Evolutionary conservation across 495 filamentous ascomycete genomes (phyloP).

Genomic region (Penicillium odoratum): DNA sequence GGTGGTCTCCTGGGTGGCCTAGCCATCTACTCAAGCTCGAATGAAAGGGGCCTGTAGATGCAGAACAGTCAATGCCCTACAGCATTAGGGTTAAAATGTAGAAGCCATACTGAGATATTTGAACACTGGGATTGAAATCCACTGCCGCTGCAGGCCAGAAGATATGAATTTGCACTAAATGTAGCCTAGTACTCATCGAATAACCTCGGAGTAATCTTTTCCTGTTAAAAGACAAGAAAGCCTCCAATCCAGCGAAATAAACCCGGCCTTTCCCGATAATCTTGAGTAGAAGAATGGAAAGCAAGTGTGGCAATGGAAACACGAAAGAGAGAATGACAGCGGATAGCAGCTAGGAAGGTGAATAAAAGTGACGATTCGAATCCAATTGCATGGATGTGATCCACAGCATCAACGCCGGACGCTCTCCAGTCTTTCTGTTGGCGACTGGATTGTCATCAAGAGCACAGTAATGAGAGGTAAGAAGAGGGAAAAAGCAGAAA

Average conservation of each 20-base stretch:
- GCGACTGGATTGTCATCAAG: conserved; percentile 19
- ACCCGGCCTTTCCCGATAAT: not conserved
- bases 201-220: not conserved
- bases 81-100: no score
- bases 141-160: no score
- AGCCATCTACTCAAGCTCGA: no score
- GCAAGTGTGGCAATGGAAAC: not conserved
- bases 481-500: not conserved
- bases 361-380: not conserved
- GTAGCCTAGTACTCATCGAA: no score
- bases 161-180: no score
- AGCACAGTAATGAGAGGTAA: not conserved
- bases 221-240: not conserved
- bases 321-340: not conserved
- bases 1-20: no score
- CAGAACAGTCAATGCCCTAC: no score
- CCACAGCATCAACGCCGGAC: conserved; percentile 17
- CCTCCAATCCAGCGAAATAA: not conserved
- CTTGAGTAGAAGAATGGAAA: not conserved
- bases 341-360: not conserved
- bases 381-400: conserved; percentile 2
- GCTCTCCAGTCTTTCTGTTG: conserved; percentile 17
- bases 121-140: no score
- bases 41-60: no score
- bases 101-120: no score